Base-by-base conservation (phyloP, 176 grass and related monocot genomes). In the Puccinellia tenuiflora region DNA sequence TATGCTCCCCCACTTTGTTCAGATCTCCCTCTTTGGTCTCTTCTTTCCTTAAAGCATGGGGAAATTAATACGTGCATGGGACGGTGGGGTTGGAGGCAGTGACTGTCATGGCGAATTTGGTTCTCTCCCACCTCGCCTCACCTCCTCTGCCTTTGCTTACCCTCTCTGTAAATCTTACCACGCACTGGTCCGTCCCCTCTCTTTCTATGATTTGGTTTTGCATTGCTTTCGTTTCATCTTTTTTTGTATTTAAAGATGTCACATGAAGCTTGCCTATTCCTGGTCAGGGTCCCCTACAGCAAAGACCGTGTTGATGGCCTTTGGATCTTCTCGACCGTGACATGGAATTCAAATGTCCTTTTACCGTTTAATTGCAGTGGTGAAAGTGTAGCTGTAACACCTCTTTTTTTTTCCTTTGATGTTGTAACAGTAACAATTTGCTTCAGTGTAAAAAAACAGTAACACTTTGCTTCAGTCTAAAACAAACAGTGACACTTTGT, bases 1-100 rank as follows among this genome's bases (percentile, higher is more conserved):
- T n/a, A n/a, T 55, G 83, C 88, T 78, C 79, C 37, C 65, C 73
- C 65, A 79, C 88, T 79, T 86, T 86, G 84, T 79, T 90, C 84
- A 79, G 80, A 90, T 86, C 88, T 86, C 88, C 67, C 60, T 83
- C 75, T 73, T 68, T 83, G 80, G 84, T 83, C 75, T 90, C 84
- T 83, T 86, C 88, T 90, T 90, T 86, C 84, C 88, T 86, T 79
- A 86, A 90, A 90, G 88, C 88, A 79, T 26, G 75, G 88, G 67
- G 40, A 90, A 90, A 90, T 86, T 79, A 90, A 86, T 83, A 85
- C 66, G 7, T 60, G 38, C 59, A 69, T 81, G 40, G 46, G 46
- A 79, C 85, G 54, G 88, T 90, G 88, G 84, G 88, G 84, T 75
- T 86, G 87, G 56, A 73, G n/a, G n/a, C n/a, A n/a, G 84, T 24